A percentile compares a stretch with the other conserved stretches of the same genome.
Evolutionary conservation across 129 eudicot genomes (phyloP).

Genomic region (Oenanthe sinensis): DNA sequence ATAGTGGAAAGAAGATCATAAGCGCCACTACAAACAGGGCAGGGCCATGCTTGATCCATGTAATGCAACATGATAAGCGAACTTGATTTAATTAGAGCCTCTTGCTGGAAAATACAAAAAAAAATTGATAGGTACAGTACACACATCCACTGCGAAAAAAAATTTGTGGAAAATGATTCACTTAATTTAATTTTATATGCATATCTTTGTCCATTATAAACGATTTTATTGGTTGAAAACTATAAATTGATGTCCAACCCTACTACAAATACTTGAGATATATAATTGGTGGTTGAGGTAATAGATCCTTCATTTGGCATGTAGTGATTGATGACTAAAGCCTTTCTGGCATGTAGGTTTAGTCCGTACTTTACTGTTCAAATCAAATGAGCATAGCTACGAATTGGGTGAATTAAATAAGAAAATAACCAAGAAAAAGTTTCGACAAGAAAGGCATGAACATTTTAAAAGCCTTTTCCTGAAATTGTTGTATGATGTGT

Average conservation of each 20-base stretch:
- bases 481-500: too few species aligned
- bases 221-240: background rate
- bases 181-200: background rate
- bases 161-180: background rate
- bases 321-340: background rate
- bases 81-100: slow-evolving; percentile 5
- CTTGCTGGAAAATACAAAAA: background rate
- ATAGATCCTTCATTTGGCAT: slow-evolving; percentile 15
- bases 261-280: slow-evolving; percentile 3
- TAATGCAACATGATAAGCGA: slow-evolving; percentile 9
- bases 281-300: slow-evolving; percentile 7
- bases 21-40: slow-evolving; percentile 2
- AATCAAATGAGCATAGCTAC: background rate
- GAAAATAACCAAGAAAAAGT: too few species aligned
- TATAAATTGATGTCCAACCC: slow-evolving; percentile 6
- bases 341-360: background rate
- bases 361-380: background rate
- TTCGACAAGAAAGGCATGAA: too few species aligned
- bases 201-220: background rate
- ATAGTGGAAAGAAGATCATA: background rate
- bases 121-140: slow-evolving; percentile 18
- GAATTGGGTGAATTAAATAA: too few species aligned
- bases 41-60: background rate
- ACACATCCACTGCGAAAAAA: slow-evolving; percentile 20
- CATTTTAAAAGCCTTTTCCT: too few species aligned